Percentiles rank a stretch among this genome's conserved stretches.
phyloP scores from a whole-genome alignment of 495 filamentous ascomycete genomes.

The Darksidea phi region DNA sequence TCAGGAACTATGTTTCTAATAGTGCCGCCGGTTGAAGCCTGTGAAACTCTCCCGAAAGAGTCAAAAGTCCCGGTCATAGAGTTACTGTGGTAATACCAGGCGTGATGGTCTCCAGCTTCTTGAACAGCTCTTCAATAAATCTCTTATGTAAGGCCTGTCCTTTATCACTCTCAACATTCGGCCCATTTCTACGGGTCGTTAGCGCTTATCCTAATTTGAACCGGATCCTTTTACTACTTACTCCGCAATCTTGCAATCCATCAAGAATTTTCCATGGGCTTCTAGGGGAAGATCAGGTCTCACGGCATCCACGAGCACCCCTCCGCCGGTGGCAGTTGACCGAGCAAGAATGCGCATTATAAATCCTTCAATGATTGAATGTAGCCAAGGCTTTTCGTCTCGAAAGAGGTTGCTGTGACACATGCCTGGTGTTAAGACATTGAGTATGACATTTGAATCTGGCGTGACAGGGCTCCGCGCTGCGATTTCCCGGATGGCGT shows the following conservation, averaged over 20 bases:
- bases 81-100: slow-evolving; percentile 25
- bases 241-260: slow-evolving; percentile 23
- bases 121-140: slow-evolving; percentile 25
- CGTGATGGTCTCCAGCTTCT: slow-evolving; percentile 23
- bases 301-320: slow-evolving; percentile 24
- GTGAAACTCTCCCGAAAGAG: too few relatives aligned
- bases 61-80: too few relatives aligned
- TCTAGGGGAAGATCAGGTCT: slow-evolving; percentile 18
- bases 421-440: slow-evolving; percentile 44
- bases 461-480: slow-evolving; percentile 23
- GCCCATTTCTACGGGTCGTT: slow-evolving; percentile 10
- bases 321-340: slow-evolving; percentile 25
- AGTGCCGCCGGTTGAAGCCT: too few relatives aligned
- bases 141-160: slow-evolving; percentile 23
- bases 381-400: slow-evolving; percentile 17
- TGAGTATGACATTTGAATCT: slow-evolving; percentile 40
- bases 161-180: slow-evolving; percentile 22
- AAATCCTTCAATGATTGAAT: background rate
- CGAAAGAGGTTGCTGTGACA: slow-evolving; percentile 42
- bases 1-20: too few relatives aligned
- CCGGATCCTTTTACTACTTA: slow-evolving; percentile 1
- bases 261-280: slow-evolving; percentile 30
- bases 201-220: background rate
- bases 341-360: slow-evolving; percentile 4
- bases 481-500: slow-evolving; percentile 38